These are phyloP conservation scores for Daedaleopsis sinensis DNA, from an alignment of 768 basidiomycete species.

Conservation along the genomic window DNA sequence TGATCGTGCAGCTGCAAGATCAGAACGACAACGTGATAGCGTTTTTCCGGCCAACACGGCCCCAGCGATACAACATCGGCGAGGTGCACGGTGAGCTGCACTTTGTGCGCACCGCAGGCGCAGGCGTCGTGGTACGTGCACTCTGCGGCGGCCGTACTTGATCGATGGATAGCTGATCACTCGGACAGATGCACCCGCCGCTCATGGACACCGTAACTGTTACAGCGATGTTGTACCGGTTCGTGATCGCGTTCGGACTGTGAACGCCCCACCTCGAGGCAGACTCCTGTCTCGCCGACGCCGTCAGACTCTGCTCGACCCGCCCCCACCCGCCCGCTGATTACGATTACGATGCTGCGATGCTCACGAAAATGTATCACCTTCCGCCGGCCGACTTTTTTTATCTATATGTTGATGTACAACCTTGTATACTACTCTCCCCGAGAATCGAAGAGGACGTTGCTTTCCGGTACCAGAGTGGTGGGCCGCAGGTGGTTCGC, in stretches of 20 bases:
- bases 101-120: conserved; percentile 76
- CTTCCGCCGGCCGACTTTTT: conserved; percentile 6
- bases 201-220: conserved; percentile 90
- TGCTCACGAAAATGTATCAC: conserved; percentile 19
- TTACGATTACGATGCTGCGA: conserved; percentile 3
- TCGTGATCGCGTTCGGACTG: conserved; percentile 58
- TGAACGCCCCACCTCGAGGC: conserved; percentile 30
- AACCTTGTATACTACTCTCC: conserved; percentile 23
- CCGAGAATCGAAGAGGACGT: conserved; percentile 18
- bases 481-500: conserved; percentile 10
- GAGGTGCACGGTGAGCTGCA: conserved; percentile 88
- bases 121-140: conserved; percentile 74
- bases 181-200: conserved; percentile 75
- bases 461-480: conserved; percentile 13
- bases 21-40: conserved; percentile 69
- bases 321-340: neutral
- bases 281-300: conserved; percentile 7
- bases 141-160: neutral
- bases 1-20: conserved; percentile 65
- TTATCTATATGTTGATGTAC: conserved; percentile 25
- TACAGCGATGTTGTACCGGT: conserved; percentile 84
- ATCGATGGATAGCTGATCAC: conserved; percentile 17
- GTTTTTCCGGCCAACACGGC: conserved; percentile 77
- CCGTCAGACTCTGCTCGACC: neutral
- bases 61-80: conserved; percentile 81